A percentile compares a stretch with the other conserved stretches of the same genome.
These are phyloP conservation scores for Macrolepiota albuminosa DNA, from an alignment of 768 basidiomycete genomes.

Conservation along the genomic window DNA sequence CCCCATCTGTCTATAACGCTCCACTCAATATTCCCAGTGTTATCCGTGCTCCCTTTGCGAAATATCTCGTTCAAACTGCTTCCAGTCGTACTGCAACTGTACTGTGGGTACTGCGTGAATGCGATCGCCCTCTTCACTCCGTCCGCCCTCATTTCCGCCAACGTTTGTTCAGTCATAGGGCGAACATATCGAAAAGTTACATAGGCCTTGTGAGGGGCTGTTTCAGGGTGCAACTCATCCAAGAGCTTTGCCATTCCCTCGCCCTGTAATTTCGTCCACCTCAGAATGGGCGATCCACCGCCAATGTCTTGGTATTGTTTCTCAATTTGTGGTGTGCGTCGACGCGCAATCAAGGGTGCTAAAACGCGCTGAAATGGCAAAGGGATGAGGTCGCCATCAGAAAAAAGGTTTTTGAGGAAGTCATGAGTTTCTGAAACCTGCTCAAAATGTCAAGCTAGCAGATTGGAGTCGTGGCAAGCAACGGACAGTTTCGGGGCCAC, in stretches of 20 bases:
- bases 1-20: constrained; percentile 99
- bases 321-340: constrained; percentile 91
- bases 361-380: constrained; percentile 86
- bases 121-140: constrained; percentile 91
- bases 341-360: constrained; percentile 84
- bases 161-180: constrained; percentile 81
- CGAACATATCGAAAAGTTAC: constrained; percentile 93
- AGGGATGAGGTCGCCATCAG: constrained; percentile 91
- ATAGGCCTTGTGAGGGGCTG: constrained; percentile 94
- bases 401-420: constrained; percentile 90
- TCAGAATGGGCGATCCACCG: constrained; percentile 93
- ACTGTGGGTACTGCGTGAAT: constrained; percentile 98
- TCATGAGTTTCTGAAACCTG: constrained; percentile 90
- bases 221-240: constrained; percentile 90
- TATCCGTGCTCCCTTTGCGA: constrained; percentile 56
- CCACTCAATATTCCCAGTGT: constrained; percentile 76
- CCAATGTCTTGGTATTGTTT: constrained; percentile 93
- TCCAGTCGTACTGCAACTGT: constrained; percentile 96
- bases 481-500: constrained; percentile 87
- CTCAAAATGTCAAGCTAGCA: constrained; percentile 8
- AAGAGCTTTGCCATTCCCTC: constrained; percentile 84
- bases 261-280: constrained; percentile 86
- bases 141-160: constrained; percentile 81
- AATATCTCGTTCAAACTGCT: constrained; percentile 95
- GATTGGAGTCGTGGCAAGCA: not conserved